Base-by-base conservation (phyloP, 305 asterid genomes). In the Plantago lanceolata region DNA sequence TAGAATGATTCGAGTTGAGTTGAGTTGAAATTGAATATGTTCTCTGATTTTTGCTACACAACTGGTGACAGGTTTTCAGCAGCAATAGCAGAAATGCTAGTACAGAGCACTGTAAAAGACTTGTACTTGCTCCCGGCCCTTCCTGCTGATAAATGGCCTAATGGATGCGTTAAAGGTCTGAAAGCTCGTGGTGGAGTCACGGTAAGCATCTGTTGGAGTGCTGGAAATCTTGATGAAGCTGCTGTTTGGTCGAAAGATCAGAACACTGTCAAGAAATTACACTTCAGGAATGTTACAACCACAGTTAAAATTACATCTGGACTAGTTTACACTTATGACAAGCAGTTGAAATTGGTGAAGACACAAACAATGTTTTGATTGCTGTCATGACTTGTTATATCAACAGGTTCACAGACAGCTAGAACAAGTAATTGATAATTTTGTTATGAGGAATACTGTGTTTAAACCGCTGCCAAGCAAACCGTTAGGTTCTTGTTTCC, bases 1-100 rank as follows among this genome's bases (percentile, higher is more conserved):
- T 24, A 3, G 3, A 24, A 24, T 24, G 28, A 24, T 3, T 24
- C 28, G 2, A 8, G 16, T 3, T 48, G 18, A 26, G 28, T 24
- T 47, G 49, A 18, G 13, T 8, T 37, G 17, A 16, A 20, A 44
- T 58, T 24, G 33, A 8, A 19, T 7, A 0, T 64, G 37, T 6
- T 29, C 57, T 13, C 43, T 68, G 17, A 53, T 17, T 48, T 48
- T 47, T 63, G 24, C 17, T 5, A 14, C 40, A 37, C 12, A 31
- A 54, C 29, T 31, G 37, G 61, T 58, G 29, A 37, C 81, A 89
- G 95, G 57, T 89, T 89, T 67, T 69, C 89, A 8, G 84, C 95
- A 64, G 91, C 89, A 64, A 57, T 85, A 65, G 89, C 95, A 9
- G 95, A 87, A 81, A 89, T 87, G 89, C 83, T 89, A 3, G 88